phyloP scores from a whole-genome alignment of 1,284 basidiomycete genomes.

The Austropuccinia psidii region DNA sequence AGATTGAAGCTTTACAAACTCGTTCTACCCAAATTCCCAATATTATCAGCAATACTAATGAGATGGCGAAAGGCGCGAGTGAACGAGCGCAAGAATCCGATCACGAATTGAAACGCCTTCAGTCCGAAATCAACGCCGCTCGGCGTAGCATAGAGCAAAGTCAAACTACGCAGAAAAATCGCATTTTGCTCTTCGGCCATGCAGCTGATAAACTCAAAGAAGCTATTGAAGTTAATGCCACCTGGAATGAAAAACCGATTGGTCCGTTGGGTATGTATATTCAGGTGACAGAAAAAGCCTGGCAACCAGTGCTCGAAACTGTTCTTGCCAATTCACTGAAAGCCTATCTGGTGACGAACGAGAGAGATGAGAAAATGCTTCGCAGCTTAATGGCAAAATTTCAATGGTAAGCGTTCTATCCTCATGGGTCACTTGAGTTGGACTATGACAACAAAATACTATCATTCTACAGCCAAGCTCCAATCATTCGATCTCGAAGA shows the following conservation, averaged over 20 bases:
- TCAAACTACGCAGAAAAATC: not conserved
- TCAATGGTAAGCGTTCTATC: not conserved
- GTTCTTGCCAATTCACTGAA: conserved; percentile 61
- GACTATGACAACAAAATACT: no score
- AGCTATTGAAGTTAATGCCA: conserved; percentile 40
- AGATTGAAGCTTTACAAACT: not conserved
- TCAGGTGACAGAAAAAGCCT: conserved; percentile 54
- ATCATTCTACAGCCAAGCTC: conserved; percentile 23
- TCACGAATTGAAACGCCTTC: not conserved
- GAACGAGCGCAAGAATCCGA: not conserved
- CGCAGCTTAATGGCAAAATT: conserved; percentile 54
- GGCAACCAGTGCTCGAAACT: conserved; percentile 61
- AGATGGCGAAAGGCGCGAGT: not conserved
- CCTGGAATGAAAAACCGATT: conserved; percentile 57
- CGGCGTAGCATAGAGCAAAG: not conserved
- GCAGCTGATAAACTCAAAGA: conserved; percentile 41
- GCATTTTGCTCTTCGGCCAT: not conserved
- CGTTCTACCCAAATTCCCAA: not conserved
- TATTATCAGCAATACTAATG: not conserved
- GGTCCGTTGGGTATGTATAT: conserved; percentile 80
- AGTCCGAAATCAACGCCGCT: not conserved
- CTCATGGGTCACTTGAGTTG: not conserved
- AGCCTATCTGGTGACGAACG: conserved; percentile 69
- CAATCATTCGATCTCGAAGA: conserved; percentile 41
- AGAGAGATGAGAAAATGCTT: conserved; percentile 60